Evolutionary conservation across 441 rosid species (phyloP), one percentile per base, ranked within the genome.

Genomic region (Adansonia gregorii): DNA sequence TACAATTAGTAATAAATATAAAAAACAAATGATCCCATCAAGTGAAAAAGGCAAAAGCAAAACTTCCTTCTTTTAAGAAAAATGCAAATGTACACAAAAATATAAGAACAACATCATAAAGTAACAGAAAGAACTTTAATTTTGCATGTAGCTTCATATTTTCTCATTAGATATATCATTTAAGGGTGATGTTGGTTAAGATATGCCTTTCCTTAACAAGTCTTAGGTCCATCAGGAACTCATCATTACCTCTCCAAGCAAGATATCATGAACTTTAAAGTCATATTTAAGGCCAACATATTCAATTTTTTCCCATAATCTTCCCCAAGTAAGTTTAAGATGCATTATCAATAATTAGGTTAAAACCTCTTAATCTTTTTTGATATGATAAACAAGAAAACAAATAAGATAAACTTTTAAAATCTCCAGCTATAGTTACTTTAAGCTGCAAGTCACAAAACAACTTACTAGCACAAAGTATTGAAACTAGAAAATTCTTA

Each of bases 141-240:
- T 88, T 89, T 55, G 88, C 83, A 35, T 94, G 93, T 72, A 89
- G 92, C 84, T 84, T 90, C 97, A 94, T 88, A 90, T 92, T 91
- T 85, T 91, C 85, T 79, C 91, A 89, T 4, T 90, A 10, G 94
- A 87, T 6, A 5, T 54, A 41, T 67, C 74, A 76, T 73, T 67
- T n/a, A 43, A 22, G 39, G 15, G 61, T 60, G 86, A 77, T 46
- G 85, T 78, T 1, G 87, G 68, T 70, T 83, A 61, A 0, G 61
- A 75, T 41, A 41, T 5, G 0, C 8, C 45, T 41, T 78, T 79
- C 76, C 77, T 72, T 65, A 80, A 68, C 24, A 88, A 97, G 91
- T 78, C 86, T 87, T 9, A 91, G 86, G 83, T 91, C 97, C 76
- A 89, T 82, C 94, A 94, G 83, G 14, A 95, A 86, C 20, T 75